Percentiles rank a stretch among this genome's conserved stretches.
Evolutionary conservation across 2,329 filamentous ascomycete species (phyloP).

Genomic region (Aspergillus versicolor): DNA sequence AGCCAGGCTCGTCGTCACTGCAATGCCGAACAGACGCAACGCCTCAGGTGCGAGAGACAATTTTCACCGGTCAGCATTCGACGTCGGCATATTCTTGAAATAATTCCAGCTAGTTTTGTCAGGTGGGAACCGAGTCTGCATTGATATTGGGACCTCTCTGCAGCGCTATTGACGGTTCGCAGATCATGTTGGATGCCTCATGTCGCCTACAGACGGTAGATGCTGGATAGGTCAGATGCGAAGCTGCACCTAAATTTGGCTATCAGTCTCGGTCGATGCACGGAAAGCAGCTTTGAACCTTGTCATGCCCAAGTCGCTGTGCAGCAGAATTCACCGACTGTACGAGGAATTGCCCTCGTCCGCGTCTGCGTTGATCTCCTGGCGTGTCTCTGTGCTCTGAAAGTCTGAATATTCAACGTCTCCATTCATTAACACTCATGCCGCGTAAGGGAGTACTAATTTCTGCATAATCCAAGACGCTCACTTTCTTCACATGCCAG

Average conservation of each 20-base stretch:
- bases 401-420: not conserved
- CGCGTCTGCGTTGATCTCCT: not conserved
- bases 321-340: not conserved
- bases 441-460: not conserved
- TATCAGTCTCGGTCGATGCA: not conserved
- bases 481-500: not conserved
- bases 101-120: not conserved
- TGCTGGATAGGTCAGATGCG: slow-evolving; percentile 10
- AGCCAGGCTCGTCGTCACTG: not conserved
- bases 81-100: not conserved
- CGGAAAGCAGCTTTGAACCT: not conserved
- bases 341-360: not conserved
- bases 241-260: not conserved
- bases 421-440: not conserved
- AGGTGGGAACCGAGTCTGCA: not conserved
- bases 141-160: not conserved
- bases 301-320: not conserved
- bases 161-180: slow-evolving; percentile 11
- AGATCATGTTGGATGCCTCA: slow-evolving; percentile 5
- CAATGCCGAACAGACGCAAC: not conserved
- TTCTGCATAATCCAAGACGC: not conserved
- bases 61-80: not conserved
- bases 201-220: not conserved
- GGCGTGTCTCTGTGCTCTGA: not conserved
- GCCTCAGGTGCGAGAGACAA: not conserved